Conservation (phyloP, 1,284 basidiomycete species). For the Melampsora larici-populina region DNA sequence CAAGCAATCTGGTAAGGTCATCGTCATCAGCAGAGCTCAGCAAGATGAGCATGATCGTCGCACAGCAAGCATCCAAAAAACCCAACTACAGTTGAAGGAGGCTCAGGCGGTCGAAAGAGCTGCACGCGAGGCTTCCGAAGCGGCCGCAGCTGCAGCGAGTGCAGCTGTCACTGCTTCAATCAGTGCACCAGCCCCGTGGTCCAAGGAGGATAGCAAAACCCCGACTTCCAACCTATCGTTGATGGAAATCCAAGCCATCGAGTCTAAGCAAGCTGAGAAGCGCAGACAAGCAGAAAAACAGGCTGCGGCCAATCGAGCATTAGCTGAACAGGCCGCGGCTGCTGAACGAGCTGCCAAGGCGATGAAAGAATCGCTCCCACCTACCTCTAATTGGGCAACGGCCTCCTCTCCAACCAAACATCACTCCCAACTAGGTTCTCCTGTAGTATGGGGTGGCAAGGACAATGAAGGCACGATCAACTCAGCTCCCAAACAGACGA, state of each 20-base stretch:
- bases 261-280: conserved; percentile 73
- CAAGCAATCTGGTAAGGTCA: conserved; percentile 26
- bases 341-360: conserved; percentile 43
- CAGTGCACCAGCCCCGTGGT: conserved; percentile 33
- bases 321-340: conserved; percentile 56
- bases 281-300: conserved; percentile 63
- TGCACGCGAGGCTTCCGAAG: conserved; percentile 39
- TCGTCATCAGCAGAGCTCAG: conserved; percentile 26
- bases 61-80: conserved; percentile 38
- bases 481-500: conserved; percentile 71
- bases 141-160: conserved; percentile 25
- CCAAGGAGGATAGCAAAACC: conserved; percentile 26
- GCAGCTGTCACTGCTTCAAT: conserved; percentile 32
- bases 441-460: conserved; percentile 30
- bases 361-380: conserved; percentile 50
- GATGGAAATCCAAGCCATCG: conserved; percentile 92
- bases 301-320: conserved; percentile 54
- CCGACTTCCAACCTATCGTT: conserved; percentile 54
- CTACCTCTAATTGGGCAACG: conserved; percentile 22
- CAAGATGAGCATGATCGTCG: conserved; percentile 40
- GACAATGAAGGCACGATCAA: conserved; percentile 17
- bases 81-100: conserved; percentile 39
- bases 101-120: conserved; percentile 40
- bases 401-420: conserved; percentile 39
- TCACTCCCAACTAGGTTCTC: neutral